Conservation (phyloP, 208 protist species). For the Leishmania braziliensis region DNA sequence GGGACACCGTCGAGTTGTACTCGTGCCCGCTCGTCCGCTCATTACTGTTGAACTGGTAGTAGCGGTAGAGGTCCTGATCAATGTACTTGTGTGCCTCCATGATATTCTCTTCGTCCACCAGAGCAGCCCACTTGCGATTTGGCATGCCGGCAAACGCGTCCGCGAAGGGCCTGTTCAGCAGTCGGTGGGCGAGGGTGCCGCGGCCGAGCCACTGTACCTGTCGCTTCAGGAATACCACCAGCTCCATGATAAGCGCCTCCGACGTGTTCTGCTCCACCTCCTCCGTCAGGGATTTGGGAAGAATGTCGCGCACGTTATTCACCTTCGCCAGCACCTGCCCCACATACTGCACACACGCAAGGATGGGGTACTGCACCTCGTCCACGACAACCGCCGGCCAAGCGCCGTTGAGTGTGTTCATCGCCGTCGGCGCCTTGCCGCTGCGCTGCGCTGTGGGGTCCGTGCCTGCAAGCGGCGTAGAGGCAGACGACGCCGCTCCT, state of each 20-base stretch:
- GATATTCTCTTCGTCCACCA: slow-evolving; percentile 57
- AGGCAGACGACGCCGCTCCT: neutral
- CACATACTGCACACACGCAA: slow-evolving; percentile 80
- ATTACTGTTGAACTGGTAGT: slow-evolving; percentile 74
- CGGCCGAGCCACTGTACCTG: slow-evolving; percentile 65
- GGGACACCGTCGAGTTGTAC: slow-evolving; percentile 38
- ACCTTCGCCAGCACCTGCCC: slow-evolving; percentile 76
- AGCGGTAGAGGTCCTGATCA: slow-evolving; percentile 70
- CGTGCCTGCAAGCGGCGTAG: neutral
- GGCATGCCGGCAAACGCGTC: slow-evolving; percentile 65
- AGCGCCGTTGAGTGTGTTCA: slow-evolving; percentile 23
- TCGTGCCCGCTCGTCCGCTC: slow-evolving; percentile 82
- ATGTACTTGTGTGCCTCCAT: slow-evolving; percentile 47
- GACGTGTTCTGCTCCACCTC: slow-evolving; percentile 64
- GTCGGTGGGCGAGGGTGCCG: slow-evolving; percentile 53
- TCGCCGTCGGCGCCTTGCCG: slow-evolving; percentile 8
- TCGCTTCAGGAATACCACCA: slow-evolving; percentile 68
- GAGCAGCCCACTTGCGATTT: slow-evolving; percentile 50
- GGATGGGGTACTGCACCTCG: slow-evolving; percentile 48
- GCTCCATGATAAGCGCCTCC: slow-evolving; percentile 67
- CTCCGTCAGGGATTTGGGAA: slow-evolving; percentile 61
- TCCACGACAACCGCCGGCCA: slow-evolving; percentile 67
- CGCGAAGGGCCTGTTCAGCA: slow-evolving; percentile 72
- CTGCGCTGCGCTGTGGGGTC: neutral
- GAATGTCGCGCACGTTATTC: slow-evolving; percentile 38